Conservation (phyloP, 2,329 filamentous ascomycete species). For the Fusarium ramigenum region DNA sequence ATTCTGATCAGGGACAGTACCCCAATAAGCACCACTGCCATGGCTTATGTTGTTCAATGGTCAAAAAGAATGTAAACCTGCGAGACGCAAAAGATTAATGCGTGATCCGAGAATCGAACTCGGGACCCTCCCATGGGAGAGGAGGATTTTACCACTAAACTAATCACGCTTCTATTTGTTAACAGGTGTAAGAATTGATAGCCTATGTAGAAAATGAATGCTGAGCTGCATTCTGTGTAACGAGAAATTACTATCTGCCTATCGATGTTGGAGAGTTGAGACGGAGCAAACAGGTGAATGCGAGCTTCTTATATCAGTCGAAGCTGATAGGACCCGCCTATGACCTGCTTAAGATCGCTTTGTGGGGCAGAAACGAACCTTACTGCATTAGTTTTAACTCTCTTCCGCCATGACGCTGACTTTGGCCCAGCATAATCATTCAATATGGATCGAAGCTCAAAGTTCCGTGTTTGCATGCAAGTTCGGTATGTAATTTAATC, state of each 20-base stretch:
- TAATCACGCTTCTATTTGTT: slow-evolving; percentile 43
- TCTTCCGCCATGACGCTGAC: neutral
- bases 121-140: slow-evolving; percentile 51
- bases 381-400: neutral
- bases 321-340: neutral
- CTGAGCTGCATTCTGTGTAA: neutral
- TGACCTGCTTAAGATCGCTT: neutral
- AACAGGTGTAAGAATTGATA: neutral
- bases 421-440: neutral
- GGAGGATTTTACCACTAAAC: slow-evolving; percentile 53
- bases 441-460: neutral
- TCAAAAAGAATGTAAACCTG: neutral
- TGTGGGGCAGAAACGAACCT: slow-evolving; percentile 16
- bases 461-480: neutral
- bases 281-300: neutral
- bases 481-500: neutral
- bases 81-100: slow-evolving; percentile 28
- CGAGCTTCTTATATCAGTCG: slow-evolving; percentile 21
- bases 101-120: slow-evolving; percentile 51
- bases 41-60: too few species aligned
- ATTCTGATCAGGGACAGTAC: too few species aligned
- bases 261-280: neutral
- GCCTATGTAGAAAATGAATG: neutral
- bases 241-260: neutral
- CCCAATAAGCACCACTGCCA: neutral